Conservation (phyloP, 169 alveolate species). For the Eimeria necatrix region DNA sequence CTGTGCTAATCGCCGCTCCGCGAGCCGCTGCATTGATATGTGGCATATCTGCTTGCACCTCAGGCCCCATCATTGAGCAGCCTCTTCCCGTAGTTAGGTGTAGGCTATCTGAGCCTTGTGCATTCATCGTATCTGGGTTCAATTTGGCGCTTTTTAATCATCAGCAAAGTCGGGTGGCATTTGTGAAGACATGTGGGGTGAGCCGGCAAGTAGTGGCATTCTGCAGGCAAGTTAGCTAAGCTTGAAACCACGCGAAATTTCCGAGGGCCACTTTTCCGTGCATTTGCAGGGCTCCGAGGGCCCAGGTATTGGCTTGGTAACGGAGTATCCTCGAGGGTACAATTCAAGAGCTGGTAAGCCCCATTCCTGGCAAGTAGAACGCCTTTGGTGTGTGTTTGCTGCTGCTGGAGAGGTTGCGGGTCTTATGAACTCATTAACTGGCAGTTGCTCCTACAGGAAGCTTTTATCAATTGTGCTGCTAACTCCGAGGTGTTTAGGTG, state of each 20-base stretch:
- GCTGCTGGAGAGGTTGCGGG: too few species aligned
- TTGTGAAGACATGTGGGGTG: conserved; percentile 76
- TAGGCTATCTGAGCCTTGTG: conserved; percentile 33
- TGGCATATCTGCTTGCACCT: not conserved
- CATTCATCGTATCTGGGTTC: conserved; percentile 33
- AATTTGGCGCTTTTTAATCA: conserved; percentile 70
- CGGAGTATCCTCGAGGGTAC: conserved; percentile 42
- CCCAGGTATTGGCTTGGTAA: conserved; percentile 61
- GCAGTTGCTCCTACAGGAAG: too few species aligned
- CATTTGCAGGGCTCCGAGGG: conserved; percentile 63
- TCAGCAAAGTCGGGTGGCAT: conserved; percentile 41
- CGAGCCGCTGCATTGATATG: not conserved
- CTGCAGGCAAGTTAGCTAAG: not conserved
- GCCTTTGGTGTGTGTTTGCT: too few species aligned
- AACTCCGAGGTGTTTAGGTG: too few species aligned
- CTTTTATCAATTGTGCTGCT: too few species aligned
- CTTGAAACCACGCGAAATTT: not conserved
- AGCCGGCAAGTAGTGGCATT: not conserved
- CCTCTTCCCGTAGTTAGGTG: conserved; percentile 7
- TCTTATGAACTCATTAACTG: too few species aligned
- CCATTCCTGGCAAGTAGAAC: not conserved
- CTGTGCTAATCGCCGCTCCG: not conserved
- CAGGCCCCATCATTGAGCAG: conserved; percentile 37
- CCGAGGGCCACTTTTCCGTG: not conserved
- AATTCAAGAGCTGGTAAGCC: not conserved